These are phyloP conservation scores for Rosa lucieae DNA, from an alignment of 306 rosid genomes.

Conservation along the genomic window DNA sequence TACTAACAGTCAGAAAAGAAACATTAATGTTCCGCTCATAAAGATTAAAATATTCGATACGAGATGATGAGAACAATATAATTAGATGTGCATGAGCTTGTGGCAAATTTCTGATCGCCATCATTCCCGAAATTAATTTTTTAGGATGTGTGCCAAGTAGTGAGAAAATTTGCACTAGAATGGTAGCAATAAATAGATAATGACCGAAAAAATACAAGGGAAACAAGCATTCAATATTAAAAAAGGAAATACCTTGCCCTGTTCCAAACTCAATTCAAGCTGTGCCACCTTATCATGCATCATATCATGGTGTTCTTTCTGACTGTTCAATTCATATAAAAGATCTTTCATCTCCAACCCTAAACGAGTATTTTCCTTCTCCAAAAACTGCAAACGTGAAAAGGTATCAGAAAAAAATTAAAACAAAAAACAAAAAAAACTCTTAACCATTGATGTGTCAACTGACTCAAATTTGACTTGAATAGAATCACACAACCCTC, in stretches of 20 bases:
- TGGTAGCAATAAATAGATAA: not conserved
- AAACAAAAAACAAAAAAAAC: not conserved
- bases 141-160: not conserved
- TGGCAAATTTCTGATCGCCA: not conserved
- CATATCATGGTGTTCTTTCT: conserved; percentile 43
- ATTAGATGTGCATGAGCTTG: not conserved
- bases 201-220: not conserved
- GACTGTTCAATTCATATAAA: conserved; percentile 40
- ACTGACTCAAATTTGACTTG: not conserved
- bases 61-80: not conserved
- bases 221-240: not conserved
- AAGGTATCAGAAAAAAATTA: not conserved
- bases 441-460: not conserved
- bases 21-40: conserved; percentile 13
- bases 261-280: conserved; percentile 45
- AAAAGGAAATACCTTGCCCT: conserved; percentile 46
- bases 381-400: conserved; percentile 44
- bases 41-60: not conserved
- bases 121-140: not conserved
- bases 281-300: conserved; percentile 43
- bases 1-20: conserved; percentile 43
- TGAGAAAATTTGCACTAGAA: not conserved
- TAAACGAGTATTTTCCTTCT: conserved; percentile 45
- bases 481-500: not conserved
- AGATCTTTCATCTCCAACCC: conserved; percentile 45